Evolutionary conservation across 371 early-diverging fungal species (phyloP).

Genomic region (Lichtheimia corymbifera): DNA sequence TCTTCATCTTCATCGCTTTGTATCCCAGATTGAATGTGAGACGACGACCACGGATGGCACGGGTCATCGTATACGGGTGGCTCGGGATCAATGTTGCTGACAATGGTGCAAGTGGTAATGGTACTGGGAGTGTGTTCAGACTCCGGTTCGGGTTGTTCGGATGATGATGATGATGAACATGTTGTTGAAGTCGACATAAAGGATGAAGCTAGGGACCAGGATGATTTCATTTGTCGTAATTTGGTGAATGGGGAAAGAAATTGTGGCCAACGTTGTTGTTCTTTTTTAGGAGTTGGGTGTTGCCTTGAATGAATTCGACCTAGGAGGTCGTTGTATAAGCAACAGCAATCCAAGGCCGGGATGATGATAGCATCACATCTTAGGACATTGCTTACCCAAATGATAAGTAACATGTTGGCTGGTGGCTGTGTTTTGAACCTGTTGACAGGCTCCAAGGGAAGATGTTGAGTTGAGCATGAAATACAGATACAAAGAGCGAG

Average conservation of each 20-base stretch:
- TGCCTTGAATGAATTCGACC: not conserved
- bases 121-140: slow-evolving; percentile 5
- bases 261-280: slow-evolving; percentile 2
- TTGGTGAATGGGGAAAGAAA: slow-evolving; percentile 2
- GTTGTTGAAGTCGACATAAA: not conserved
- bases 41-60: slow-evolving; percentile 15
- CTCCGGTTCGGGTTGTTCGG: slow-evolving; percentile 11
- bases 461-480: not conserved
- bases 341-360: not conserved
- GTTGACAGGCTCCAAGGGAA: slow-evolving; percentile 1
- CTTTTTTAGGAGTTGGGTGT: not conserved
- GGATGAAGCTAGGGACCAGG: slow-evolving; percentile 5
- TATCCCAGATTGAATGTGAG: not conserved
- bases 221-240: slow-evolving; percentile 9
- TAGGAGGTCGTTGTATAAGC: not conserved
- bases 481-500: not conserved
- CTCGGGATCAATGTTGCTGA: not conserved
- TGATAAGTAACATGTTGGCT: not conserved
- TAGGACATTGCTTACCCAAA: not conserved
- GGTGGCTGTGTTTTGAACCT: not conserved
- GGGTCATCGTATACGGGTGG: slow-evolving; percentile 20
- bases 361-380: not conserved
- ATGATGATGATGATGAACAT: slow-evolving; percentile 8
- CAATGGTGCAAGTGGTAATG: not conserved
- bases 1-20: slow-evolving; percentile 16